Evolutionary conservation across 2,329 filamentous ascomycete genomes (phyloP).

Genomic region (Lasiodiplodia hormozganensis): DNA sequence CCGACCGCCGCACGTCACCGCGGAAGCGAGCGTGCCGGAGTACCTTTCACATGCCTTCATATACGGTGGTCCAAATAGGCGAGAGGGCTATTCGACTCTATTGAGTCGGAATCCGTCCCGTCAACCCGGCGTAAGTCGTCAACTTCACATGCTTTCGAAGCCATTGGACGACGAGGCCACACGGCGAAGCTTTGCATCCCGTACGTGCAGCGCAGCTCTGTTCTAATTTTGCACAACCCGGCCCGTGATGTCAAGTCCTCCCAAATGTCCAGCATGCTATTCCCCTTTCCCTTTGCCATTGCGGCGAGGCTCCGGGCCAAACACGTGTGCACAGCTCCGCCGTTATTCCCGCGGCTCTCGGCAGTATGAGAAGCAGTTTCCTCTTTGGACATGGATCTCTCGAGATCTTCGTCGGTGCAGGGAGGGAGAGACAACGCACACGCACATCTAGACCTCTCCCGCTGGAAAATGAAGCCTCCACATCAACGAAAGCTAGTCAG

Average conservation of each 20-base stretch:
- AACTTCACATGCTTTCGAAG: background rate
- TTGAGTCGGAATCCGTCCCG: slow-evolving; percentile 11
- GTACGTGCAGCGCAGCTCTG: too few relatives aligned
- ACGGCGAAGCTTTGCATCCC: too few relatives aligned
- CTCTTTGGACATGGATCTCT: slow-evolving; percentile 9
- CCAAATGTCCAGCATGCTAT: background rate
- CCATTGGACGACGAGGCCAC: background rate
- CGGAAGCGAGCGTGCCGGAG: background rate
- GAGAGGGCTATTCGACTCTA: background rate
- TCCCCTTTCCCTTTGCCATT: background rate
- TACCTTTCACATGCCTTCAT: slow-evolving; percentile 9
- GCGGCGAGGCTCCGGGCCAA: background rate
- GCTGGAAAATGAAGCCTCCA: background rate
- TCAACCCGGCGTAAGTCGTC: background rate
- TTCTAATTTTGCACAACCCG: too few relatives aligned
- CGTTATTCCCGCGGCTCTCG: slow-evolving; percentile 5
- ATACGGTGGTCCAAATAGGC: background rate
- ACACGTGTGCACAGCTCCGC: background rate
- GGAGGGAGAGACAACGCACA: background rate
- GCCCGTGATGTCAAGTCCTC: too few relatives aligned
- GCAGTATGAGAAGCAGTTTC: slow-evolving; percentile 14
- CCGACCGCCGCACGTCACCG: background rate
- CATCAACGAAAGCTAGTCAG: background rate
- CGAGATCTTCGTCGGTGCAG: slow-evolving; percentile 3
- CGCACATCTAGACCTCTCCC: background rate